Base-by-base conservation (phyloP, 108 stramenopile genomes). In the Fragilariopsis cylindrus region DNA sequence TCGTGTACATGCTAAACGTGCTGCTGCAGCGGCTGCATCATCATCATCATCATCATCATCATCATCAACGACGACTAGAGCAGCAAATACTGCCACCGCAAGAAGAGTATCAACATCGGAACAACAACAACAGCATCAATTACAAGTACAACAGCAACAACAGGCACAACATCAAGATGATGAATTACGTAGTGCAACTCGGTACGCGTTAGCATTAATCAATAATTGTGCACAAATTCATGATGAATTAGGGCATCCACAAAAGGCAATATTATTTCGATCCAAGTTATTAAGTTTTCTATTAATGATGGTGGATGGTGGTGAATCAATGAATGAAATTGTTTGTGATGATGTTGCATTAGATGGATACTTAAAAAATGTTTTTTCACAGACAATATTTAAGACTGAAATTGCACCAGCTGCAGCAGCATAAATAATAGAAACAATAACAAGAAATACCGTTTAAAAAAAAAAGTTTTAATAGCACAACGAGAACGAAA, bases 161-260 rank as follows among this genome's bases (percentile, higher is more conserved):
- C 13, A 12, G 21, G 56, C 16, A 44, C 56, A 39, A 65, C 64
- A 8, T n/a, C 53, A 54, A n/a, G 53, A n/a, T 54, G n/a, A 13
- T n/a, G 69, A 70, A 16, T 11, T 44, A 30, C 21, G 45, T 7
- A 12, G 12, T 5, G 39, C 70, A 39, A 44, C 43, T 5, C 70
- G 55, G 5, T 60, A 49, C 30, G 44, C 47, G 21, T 19, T 73
- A 48, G 72, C 58, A 6, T 21, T 73, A 48, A n/a, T 63, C 45
- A 73, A 73, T 49, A 73, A 73, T 49, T 73, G 72, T 40, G 72
- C 72, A 8, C 60, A 73, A 15, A 48, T 63, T 48, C 48, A 73
- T 58, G 47, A 63, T 40, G 21, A 40, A 12, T 49, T 73, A 48
- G 60, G 60, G 3, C 19, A 50, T 2, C 5, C 46, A 21, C 19